Percentiles rank a stretch among this genome's conserved stretches.
phyloP scores from a whole-genome alignment of 2,329 filamentous ascomycete genomes.

The Verticillium longisporum region DNA sequence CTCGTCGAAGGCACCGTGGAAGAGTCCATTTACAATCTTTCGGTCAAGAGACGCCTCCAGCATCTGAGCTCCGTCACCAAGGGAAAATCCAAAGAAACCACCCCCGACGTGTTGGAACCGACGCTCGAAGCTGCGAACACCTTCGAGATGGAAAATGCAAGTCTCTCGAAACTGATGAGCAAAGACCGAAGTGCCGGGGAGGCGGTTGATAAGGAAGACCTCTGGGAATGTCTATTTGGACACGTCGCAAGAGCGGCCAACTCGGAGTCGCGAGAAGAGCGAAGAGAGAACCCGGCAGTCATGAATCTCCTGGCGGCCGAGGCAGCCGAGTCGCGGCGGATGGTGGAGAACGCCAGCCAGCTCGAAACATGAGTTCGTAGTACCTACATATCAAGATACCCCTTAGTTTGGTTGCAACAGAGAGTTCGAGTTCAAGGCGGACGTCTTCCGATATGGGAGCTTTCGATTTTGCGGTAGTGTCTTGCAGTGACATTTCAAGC shows the following conservation, averaged over 20 bases:
- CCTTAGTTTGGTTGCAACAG: neutral
- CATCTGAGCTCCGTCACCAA: constrained; percentile 56
- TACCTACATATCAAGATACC: neutral
- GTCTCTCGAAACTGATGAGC: constrained; percentile 62
- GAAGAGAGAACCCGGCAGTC: constrained; percentile 24
- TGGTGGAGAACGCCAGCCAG: neutral
- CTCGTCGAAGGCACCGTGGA: constrained; percentile 87
- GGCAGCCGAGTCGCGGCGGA: constrained; percentile 31
- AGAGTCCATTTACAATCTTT: constrained; percentile 83
- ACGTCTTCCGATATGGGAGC: too few relatives aligned
- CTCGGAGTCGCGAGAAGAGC: constrained; percentile 15
- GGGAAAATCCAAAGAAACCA: constrained; percentile 31
- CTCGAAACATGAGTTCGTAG: neutral
- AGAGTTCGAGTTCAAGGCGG: neutral
- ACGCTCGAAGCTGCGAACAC: constrained; percentile 79
- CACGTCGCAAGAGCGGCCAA: constrained; percentile 24
- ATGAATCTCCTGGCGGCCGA: constrained; percentile 37
- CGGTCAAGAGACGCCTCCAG: constrained; percentile 68
- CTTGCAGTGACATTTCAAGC: too few relatives aligned
- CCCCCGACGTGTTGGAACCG: constrained; percentile 46
- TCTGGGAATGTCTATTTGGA: constrained; percentile 88
- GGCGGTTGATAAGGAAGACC: constrained; percentile 66
- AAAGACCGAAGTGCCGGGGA: constrained; percentile 70
- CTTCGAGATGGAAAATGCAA: constrained; percentile 69
- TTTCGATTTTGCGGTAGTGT: too few relatives aligned